Base-by-base conservation (phyloP, 164 flowering plant species). In the Tetracentron sinense region DNA sequence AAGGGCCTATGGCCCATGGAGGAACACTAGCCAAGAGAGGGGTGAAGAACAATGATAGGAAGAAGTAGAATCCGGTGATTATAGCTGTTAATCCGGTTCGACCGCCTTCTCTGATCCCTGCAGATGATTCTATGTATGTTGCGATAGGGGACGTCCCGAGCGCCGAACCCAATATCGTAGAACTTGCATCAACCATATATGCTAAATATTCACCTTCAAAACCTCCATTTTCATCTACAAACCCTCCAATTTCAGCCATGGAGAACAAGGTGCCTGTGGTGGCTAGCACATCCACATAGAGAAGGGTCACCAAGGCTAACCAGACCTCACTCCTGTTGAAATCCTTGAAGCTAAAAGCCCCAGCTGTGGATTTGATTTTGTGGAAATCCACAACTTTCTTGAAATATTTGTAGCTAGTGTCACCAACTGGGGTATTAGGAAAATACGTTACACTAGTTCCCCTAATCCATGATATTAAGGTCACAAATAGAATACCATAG, bases 1-100 rank as follows among this genome's bases (percentile, higher is more conserved):
- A 79, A 16, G 96, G 96, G 16, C 98, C 98, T 6, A 85, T 70
- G 0, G 98, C 96, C 96, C 98, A 89, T 54, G 91, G 85, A 33
- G 98, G 98, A 7, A 89, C 91, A 68, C 79, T 86, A 1, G 78
- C 75, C 47, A 89, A 58, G 6, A 92, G 47, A 6, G 96, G 98
- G 7, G 78, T 76, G 66, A 92, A 83, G 58, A 86, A 86, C 72
- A 89, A 19, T 0, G 95, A 85, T 30, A 82, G 7, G 20, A 80
- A 56, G 74, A 89, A 89, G 58, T 79, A 92, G 4, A 82, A 21
- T 11, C 82, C 90, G 0, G 88, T 67, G 4, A 76, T 52, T 33
- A 89, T 61, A 0, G 96, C 90, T 1, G 98, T 89, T 56, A 92
- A 53, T 31, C 98, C 98, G 0, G 95, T 92, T 30, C 85, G 74